Conservation (phyloP, 2,329 filamentous ascomycete genomes). For the Penicillium brasilianum region DNA sequence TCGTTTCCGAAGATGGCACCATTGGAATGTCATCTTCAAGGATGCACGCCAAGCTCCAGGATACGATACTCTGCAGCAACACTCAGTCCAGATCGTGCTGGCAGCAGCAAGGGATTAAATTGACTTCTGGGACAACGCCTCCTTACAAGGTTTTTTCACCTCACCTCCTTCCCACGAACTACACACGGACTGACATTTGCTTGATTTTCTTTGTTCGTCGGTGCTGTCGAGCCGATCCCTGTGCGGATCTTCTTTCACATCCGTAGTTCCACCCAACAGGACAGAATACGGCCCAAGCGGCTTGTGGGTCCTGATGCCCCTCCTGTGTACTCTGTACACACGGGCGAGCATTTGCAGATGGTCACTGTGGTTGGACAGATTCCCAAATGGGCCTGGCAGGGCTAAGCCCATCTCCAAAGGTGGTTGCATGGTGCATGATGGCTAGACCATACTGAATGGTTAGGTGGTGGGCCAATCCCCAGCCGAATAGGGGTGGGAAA, state of each 20-base stretch:
- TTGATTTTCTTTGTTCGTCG: neutral
- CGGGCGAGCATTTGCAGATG: conserved; percentile 10
- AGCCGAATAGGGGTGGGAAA: conserved; percentile 5
- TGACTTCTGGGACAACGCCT: neutral
- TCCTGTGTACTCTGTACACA: neutral
- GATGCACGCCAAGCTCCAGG: neutral
- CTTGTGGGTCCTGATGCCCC: conserved; percentile 22
- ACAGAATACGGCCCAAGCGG: conserved; percentile 25
- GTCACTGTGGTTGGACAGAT: conserved; percentile 21
- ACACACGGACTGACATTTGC: neutral
- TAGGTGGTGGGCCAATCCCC: neutral
- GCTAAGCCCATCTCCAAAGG: conserved; percentile 13
- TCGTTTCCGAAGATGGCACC: neutral
- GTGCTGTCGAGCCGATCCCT: conserved; percentile 17
- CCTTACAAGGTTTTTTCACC: neutral
- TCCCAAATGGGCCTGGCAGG: conserved; percentile 15
- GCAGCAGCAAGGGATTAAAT: conserved; percentile 5
- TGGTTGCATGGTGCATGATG: conserved; percentile 13
- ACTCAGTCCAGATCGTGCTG: neutral
- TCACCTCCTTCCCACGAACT: neutral
- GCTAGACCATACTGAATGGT: conserved; percentile 13
- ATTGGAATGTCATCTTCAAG: neutral
- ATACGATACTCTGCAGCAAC: neutral
- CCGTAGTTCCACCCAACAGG: conserved; percentile 24
- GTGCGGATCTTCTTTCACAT: conserved; percentile 17